These are phyloP conservation scores for Xylaria acuta DNA, from an alignment of 495 filamentous ascomycete species.

Conservation along the genomic window DNA sequence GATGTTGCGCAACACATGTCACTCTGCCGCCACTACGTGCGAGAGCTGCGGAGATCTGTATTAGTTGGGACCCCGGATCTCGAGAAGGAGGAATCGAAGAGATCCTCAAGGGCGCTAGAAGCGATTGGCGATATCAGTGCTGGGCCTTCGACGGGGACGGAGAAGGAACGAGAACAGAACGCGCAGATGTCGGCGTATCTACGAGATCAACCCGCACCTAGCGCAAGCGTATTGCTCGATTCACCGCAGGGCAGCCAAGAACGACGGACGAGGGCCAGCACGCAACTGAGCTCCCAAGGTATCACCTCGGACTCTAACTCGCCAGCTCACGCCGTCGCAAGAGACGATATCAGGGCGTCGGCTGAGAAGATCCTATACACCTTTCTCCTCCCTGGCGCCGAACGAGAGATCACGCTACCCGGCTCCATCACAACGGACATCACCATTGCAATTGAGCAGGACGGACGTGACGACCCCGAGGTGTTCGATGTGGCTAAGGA, in stretches of 20 bases:
- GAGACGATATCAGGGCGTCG: slow-evolving; percentile 86
- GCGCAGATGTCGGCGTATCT: slow-evolving; percentile 89
- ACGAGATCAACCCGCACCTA: slow-evolving; percentile 69
- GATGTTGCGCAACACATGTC: slow-evolving; percentile 99
- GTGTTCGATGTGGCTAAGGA: slow-evolving; percentile 97
- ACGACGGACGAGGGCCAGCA: slow-evolving; percentile 70
- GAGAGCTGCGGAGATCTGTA: slow-evolving; percentile 91
- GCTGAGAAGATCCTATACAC: slow-evolving; percentile 98
- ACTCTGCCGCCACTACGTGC: slow-evolving; percentile 95
- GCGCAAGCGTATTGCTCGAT: slow-evolving; percentile 51
- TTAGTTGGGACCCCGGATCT: slow-evolving; percentile 91
- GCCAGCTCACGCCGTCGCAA: slow-evolving; percentile 80
- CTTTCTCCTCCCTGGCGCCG: slow-evolving; percentile 87
- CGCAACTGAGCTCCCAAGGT: slow-evolving; percentile 55
- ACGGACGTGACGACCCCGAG: slow-evolving; percentile 91
- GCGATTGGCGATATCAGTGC: slow-evolving; percentile 70
- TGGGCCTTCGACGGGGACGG: slow-evolving; percentile 54
- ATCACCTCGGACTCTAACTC: slow-evolving; percentile 72
- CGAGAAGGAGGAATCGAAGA: slow-evolving; percentile 79
- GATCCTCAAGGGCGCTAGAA: slow-evolving; percentile 81
- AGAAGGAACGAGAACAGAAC: slow-evolving; percentile 73
- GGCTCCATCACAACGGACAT: slow-evolving; percentile 83
- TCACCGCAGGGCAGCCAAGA: slow-evolving; percentile 75
- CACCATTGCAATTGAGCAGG: slow-evolving; percentile 82
- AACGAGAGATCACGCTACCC: slow-evolving; percentile 93